These are phyloP conservation scores for Iris pallida DNA, from an alignment of 116 monocot genomes.

Conservation along the genomic window DNA sequence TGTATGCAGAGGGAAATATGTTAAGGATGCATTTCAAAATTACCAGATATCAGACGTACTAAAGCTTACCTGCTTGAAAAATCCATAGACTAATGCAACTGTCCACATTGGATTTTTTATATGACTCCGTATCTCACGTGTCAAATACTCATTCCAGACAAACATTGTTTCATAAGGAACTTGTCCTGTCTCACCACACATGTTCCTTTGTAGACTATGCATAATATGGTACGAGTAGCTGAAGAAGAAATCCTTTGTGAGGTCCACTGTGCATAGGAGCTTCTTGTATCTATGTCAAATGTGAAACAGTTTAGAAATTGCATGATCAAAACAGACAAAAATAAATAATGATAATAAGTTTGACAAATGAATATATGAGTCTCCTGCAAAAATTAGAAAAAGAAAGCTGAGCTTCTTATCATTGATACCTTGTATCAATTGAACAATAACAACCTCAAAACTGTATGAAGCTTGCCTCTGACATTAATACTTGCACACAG, in stretches of 20 bases:
- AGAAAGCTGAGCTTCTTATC: conserved; percentile 24
- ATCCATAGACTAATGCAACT: conserved; percentile 76
- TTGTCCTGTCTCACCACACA: conserved; percentile 30
- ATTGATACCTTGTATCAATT: conserved; percentile 20
- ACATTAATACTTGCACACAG: conserved; percentile 9
- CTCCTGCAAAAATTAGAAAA: conserved; percentile 7
- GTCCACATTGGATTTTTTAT: conserved; percentile 81
- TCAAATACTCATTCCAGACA: conserved; percentile 88
- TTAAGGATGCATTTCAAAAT: too few species aligned
- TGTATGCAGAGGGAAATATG: too few species aligned
- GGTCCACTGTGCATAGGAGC: conserved; percentile 74
- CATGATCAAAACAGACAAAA: conserved; percentile 7
- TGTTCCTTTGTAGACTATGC: conserved; percentile 74
- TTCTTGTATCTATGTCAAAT: conserved; percentile 64
- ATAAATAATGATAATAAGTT: neutral
- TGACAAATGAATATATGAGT: neutral
- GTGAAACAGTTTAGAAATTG: conserved; percentile 6
- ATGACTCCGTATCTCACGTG: conserved; percentile 52
- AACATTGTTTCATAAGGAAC: conserved; percentile 77
- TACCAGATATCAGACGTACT: neutral
- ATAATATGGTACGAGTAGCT: conserved; percentile 85
- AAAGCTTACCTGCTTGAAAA: conserved; percentile 68
- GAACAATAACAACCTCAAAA: conserved; percentile 30
- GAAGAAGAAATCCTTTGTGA: conserved; percentile 91
- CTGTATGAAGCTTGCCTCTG: conserved; percentile 32